These are phyloP conservation scores for Paracoccidioides brasiliensis DNA, from an alignment of 2,329 filamentous ascomycete genomes.

Conservation along the genomic window DNA sequence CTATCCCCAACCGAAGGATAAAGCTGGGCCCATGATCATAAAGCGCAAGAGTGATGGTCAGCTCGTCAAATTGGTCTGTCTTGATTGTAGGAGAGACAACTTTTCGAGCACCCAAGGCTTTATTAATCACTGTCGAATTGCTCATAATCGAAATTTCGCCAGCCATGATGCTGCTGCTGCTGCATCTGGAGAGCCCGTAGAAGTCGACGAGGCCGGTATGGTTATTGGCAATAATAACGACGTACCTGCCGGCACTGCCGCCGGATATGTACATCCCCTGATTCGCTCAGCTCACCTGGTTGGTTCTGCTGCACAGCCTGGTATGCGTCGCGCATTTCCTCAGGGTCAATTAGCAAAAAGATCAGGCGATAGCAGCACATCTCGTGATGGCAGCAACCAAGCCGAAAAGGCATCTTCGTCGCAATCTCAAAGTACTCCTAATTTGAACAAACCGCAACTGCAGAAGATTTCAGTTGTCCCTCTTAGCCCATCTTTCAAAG, in stretches of 20 bases:
- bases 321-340: slow-evolving; percentile 10
- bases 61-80: slow-evolving; percentile 79
- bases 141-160: slow-evolving; percentile 84
- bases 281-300: slow-evolving; percentile 43
- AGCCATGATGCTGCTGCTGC: slow-evolving; percentile 90
- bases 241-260: slow-evolving; percentile 19
- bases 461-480: slow-evolving; percentile 10
- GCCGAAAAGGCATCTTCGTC: slow-evolving; percentile 5
- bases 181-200: slow-evolving; percentile 71
- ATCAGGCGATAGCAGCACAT: neutral
- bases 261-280: slow-evolving; percentile 50
- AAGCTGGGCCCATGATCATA: slow-evolving; percentile 68
- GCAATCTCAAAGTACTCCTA: neutral
- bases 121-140: slow-evolving; percentile 96
- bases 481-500: slow-evolving; percentile 34
- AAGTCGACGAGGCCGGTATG: slow-evolving; percentile 47
- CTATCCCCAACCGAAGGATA: slow-evolving; percentile 63
- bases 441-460: neutral
- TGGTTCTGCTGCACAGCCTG: slow-evolving; percentile 17
- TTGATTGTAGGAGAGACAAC: slow-evolving; percentile 76
- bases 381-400: slow-evolving; percentile 7
- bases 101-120: slow-evolving; percentile 98
- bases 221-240: slow-evolving; percentile 30
- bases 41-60: slow-evolving; percentile 71
- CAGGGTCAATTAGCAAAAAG: slow-evolving; percentile 9